These are phyloP conservation scores for Opeltia flavorubescens DNA, from an alignment of 495 filamentous ascomycete species.

Conservation along the genomic window DNA sequence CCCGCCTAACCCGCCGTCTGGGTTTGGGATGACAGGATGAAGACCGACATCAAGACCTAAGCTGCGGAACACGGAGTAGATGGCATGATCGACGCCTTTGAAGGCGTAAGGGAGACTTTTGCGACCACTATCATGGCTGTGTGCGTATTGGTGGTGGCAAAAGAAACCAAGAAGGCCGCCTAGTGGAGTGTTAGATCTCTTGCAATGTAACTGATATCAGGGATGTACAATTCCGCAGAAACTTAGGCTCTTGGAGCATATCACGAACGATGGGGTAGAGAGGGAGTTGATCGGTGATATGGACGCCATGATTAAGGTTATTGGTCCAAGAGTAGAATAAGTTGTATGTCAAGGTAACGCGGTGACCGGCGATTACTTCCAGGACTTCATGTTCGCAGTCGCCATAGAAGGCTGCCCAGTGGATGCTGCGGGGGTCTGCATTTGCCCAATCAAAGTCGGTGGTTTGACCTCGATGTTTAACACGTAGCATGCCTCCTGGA, in stretches of 20 bases:
- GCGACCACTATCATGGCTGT: constrained; percentile 7
- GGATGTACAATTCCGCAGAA: constrained; percentile 11
- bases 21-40: background rate
- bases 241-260: constrained; percentile 7
- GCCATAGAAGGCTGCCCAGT: constrained; percentile 49
- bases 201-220: background rate
- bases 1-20: background rate
- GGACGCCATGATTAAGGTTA: background rate
- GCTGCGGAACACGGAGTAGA: constrained; percentile 5
- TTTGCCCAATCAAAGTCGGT: constrained; percentile 30
- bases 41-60: background rate
- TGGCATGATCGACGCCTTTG: constrained; percentile 17
- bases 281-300: background rate
- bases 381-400: constrained; percentile 47
- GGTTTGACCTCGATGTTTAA: constrained; percentile 21
- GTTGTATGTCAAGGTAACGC: constrained; percentile 46
- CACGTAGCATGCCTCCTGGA: constrained; percentile 21
- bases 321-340: constrained; percentile 23
- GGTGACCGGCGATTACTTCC: constrained; percentile 33
- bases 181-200: background rate
- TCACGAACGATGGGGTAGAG: constrained; percentile 4
- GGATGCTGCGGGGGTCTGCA: constrained; percentile 17
- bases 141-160: constrained; percentile 25
- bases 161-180: constrained; percentile 19
- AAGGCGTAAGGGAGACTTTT: constrained; percentile 10